Conservation (phyloP, 306 rosid species). For the Cicer judaicum region DNA sequence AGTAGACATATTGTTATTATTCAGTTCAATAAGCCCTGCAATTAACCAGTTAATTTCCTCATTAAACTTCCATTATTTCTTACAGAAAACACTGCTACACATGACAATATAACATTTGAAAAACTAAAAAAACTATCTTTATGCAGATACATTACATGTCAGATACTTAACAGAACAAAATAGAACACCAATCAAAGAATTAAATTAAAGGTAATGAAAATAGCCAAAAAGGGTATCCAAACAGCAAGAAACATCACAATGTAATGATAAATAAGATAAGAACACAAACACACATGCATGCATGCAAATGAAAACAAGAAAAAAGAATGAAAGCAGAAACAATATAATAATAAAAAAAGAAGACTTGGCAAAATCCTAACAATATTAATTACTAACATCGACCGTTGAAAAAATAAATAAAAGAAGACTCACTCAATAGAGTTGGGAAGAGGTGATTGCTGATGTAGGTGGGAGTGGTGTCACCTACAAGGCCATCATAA, state of each 20-base stretch:
- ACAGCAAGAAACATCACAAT: neutral
- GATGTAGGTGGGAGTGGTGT: neutral
- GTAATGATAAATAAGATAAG: no score
- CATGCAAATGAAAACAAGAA: neutral
- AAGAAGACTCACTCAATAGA: neutral
- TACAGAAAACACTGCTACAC: no score
- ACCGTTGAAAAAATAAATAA: neutral
- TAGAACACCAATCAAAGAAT: neutral
- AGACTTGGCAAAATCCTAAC: no score
- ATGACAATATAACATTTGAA: neutral
- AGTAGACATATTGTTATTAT: neutral
- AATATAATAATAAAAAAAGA: neutral
- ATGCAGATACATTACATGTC: neutral
- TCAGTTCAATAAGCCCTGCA: neutral
- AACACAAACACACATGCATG: neutral
- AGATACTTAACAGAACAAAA: neutral
- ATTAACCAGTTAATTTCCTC: neutral
- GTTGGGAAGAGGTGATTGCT: neutral
- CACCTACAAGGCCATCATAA: slow-evolving; percentile 11
- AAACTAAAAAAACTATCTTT: no score
- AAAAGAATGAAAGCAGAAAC: neutral
- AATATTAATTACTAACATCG: no score
- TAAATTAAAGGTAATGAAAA: neutral
- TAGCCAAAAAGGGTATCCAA: neutral
- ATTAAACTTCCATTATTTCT: neutral